Percentiles rank a stretch among this genome's conserved stretches.
phyloP scores from a whole-genome alignment of 108 stramenopile genomes.

The Skeletonema grethae region DNA sequence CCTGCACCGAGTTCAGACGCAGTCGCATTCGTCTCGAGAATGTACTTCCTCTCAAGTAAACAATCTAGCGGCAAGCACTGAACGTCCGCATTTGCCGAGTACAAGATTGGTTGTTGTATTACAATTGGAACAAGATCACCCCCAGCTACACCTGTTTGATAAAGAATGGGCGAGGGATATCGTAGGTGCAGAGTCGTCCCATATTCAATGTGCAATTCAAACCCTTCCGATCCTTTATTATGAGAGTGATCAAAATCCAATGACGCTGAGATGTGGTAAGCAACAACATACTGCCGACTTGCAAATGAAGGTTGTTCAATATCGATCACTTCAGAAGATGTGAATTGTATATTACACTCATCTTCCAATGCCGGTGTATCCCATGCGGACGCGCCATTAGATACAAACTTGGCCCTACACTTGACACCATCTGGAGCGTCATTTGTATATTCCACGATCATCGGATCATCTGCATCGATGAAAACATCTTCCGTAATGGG shows the following conservation, averaged over 20 bases:
- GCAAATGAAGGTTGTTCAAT: slow-evolving; percentile 64
- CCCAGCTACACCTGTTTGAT: background rate
- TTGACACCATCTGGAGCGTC: slow-evolving; percentile 10
- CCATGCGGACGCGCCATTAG: background rate
- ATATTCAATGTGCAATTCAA: slow-evolving; percentile 32
- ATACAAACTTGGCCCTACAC: slow-evolving; percentile 14
- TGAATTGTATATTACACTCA: slow-evolving; percentile 27
- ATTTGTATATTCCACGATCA: slow-evolving; percentile 24
- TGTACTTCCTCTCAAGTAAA: background rate
- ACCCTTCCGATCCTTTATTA: background rate
- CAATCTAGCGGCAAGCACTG: background rate
- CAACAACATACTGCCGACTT: slow-evolving; percentile 53
- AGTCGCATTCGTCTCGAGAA: slow-evolving; percentile 15
- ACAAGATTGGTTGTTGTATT: slow-evolving; percentile 21
- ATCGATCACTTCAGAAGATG: slow-evolving; percentile 42
- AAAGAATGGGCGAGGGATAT: slow-evolving; percentile 31
- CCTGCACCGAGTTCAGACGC: background rate
- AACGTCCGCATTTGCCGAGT: slow-evolving; percentile 7
- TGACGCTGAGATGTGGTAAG: slow-evolving; percentile 16
- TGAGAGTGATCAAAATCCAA: slow-evolving; percentile 11
- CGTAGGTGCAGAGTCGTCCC: slow-evolving; percentile 45
- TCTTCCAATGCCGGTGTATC: background rate
- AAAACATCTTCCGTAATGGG: slow-evolving; percentile 44
- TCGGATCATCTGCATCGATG: slow-evolving; percentile 55
- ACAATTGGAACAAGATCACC: slow-evolving; percentile 17